phyloP scores from a whole-genome alignment of 768 basidiomycete species.

The Gautieria morchelliformis region DNA sequence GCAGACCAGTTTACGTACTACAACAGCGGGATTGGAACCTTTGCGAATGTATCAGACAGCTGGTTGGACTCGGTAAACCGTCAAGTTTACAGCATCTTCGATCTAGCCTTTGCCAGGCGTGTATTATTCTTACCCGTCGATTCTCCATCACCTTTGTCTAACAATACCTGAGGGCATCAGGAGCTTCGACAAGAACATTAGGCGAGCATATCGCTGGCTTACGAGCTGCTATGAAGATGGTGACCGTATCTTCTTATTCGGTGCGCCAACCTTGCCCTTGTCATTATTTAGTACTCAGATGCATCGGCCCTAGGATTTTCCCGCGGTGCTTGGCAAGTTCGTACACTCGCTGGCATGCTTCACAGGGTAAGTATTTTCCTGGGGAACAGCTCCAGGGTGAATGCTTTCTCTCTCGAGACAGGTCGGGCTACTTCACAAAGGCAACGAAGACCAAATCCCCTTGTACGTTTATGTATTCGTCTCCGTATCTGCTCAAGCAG shows the following conservation, averaged over 20 bases:
- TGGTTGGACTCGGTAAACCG: background rate
- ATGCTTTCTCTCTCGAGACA: constrained; percentile 6
- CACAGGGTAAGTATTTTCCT: background rate
- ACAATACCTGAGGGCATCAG: constrained; percentile 1
- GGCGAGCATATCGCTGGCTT: constrained; percentile 24
- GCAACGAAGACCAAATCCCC: constrained; percentile 32
- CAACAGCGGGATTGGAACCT: constrained; percentile 31
- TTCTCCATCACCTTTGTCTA: background rate
- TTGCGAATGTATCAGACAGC: constrained; percentile 15
- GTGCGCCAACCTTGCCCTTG: constrained; percentile 8
- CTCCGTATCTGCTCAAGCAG: background rate
- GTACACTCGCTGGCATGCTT: constrained; percentile 3
- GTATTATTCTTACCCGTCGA: background rate
- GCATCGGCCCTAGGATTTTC: background rate
- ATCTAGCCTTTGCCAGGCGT: background rate
- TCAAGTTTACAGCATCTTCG: background rate
- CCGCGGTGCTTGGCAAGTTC: constrained; percentile 8
- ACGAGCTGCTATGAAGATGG: constrained; percentile 22
- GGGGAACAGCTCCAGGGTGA: background rate
- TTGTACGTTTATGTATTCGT: constrained; percentile 19
- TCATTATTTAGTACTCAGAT: background rate
- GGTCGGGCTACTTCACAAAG: constrained; percentile 32
- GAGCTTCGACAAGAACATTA: constrained; percentile 14
- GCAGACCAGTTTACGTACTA: constrained; percentile 29
- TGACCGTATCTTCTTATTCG: constrained; percentile 28